Conservation (phyloP, 257 asterid species). For the Solanum dulcamara region DNA sequence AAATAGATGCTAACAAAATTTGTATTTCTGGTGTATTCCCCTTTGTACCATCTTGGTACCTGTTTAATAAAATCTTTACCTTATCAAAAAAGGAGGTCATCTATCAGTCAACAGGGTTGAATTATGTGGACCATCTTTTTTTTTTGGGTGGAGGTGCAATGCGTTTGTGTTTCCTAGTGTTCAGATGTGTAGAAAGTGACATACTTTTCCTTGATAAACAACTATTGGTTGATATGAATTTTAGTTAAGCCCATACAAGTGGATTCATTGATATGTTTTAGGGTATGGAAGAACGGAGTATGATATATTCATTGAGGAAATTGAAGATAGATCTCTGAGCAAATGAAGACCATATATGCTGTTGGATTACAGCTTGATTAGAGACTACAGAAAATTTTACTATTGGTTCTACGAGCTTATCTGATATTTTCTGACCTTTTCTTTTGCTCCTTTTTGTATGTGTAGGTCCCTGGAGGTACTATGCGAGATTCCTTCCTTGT, state of each 20-base stretch:
- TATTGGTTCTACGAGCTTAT: neutral
- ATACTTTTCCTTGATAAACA: neutral
- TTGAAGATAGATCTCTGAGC: neutral
- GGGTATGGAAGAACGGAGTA: neutral
- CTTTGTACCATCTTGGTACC: neutral
- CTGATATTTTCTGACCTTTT: neutral
- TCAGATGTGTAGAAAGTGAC: neutral
- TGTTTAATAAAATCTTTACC: neutral
- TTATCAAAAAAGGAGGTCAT: neutral
- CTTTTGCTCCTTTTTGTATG: conserved; percentile 1
- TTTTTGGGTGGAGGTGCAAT: neutral
- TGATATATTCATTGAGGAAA: neutral
- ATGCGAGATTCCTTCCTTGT: conserved; percentile 98
- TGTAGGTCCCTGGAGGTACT: conserved; percentile 96
- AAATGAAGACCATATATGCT: neutral
- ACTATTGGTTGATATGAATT: neutral
- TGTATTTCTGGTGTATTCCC: neutral
- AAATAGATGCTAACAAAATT: neutral
- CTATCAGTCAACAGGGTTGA: neutral
- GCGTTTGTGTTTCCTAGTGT: neutral
- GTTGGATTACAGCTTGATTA: neutral
- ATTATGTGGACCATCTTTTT: neutral
- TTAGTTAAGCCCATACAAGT: neutral
- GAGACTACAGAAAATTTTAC: neutral
- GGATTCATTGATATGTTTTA: neutral